Evolutionary conservation across 208 protist species (phyloP).

Genomic region (Angomonas ambiguus): DNA sequence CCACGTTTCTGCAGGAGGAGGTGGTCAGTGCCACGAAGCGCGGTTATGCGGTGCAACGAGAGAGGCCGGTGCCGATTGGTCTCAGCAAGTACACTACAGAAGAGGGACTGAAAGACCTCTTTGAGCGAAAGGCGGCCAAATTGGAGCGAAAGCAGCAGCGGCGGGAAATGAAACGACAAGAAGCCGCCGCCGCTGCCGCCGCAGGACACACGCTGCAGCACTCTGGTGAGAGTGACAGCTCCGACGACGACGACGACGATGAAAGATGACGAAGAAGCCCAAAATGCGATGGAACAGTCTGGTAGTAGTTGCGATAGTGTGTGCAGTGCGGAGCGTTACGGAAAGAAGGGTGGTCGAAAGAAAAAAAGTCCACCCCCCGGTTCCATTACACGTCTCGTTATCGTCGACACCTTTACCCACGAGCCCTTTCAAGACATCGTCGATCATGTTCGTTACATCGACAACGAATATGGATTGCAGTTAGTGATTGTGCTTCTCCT

Average conservation of each 20-base stretch:
- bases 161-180: not conserved
- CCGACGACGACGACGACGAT: not conserved
- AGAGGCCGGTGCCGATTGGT: conserved; percentile 9
- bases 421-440: conserved; percentile 69
- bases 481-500: conserved; percentile 70
- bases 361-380: conserved; percentile 27
- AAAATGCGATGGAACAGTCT: not conserved
- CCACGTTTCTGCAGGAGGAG: conserved; percentile 47
- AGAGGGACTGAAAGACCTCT: conserved; percentile 20
- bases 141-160: conserved; percentile 6
- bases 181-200: not conserved
- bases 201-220: not conserved
- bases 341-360: conserved; percentile 1
- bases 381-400: conserved; percentile 52
- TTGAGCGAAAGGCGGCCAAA: conserved; percentile 5
- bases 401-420: conserved; percentile 82
- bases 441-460: conserved; percentile 59
- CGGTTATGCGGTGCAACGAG: conserved; percentile 41
- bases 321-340: conserved; percentile 30
- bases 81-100: conserved; percentile 39
- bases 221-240: not conserved
- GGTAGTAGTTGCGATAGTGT: conserved; percentile 17
- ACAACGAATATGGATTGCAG: conserved; percentile 55
- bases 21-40: conserved; percentile 26
- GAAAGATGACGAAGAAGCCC: not conserved